These are phyloP conservation scores for Platanthera guangdongensis DNA, from an alignment of 106 monocot species.

Conservation along the genomic window DNA sequence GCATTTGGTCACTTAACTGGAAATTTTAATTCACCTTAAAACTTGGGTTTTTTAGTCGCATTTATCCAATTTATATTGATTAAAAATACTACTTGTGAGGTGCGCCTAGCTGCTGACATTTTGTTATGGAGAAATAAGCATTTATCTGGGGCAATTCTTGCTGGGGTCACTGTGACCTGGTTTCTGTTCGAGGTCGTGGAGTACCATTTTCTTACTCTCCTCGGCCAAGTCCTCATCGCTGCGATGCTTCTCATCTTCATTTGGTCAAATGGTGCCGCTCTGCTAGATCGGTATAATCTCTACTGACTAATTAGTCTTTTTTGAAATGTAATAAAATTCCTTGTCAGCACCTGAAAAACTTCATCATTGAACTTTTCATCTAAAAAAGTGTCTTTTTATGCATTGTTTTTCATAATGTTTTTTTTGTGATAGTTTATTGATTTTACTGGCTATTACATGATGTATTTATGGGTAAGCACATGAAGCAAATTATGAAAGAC, in stretches of 20 bases:
- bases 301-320: neutral
- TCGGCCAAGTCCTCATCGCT: constrained; percentile 43
- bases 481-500: too few species aligned
- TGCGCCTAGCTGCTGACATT: constrained; percentile 46
- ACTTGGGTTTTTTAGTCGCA: neutral
- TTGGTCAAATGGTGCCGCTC: constrained; percentile 47
- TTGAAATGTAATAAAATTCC: too few species aligned
- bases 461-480: too few species aligned
- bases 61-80: neutral
- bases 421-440: too few species aligned
- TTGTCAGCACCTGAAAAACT: too few species aligned
- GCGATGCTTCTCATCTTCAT: constrained; percentile 56
- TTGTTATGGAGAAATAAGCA: constrained; percentile 58
- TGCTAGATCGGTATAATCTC: constrained; percentile 37
- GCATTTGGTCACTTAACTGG: neutral
- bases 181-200: constrained; percentile 65
- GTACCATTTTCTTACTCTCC: constrained; percentile 59
- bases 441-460: too few species aligned
- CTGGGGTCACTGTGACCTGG: constrained; percentile 37
- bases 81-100: neutral
- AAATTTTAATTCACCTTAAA: neutral
- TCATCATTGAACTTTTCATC: too few species aligned
- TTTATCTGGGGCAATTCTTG: constrained; percentile 39
- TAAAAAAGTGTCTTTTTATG: too few species aligned
- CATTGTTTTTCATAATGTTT: too few species aligned